Base-by-base conservation (phyloP, 306 rosid genomes). In the Prunus dulcis region DNA sequence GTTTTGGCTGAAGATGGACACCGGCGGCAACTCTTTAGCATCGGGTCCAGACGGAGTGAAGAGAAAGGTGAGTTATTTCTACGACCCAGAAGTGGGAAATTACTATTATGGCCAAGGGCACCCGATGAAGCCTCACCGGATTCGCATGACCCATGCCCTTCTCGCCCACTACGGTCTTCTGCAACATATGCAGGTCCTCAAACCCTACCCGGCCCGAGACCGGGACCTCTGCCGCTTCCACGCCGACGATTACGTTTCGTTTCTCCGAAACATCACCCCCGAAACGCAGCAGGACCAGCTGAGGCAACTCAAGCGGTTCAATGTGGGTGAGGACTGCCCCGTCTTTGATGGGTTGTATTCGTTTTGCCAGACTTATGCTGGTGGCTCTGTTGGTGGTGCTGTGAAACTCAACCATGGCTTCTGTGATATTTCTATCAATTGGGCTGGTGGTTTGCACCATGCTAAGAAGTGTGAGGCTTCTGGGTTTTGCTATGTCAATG, bases 311-410 rank as follows among this genome's bases (percentile, higher is more conserved):
- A 89, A 92, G 86, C 90, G 97, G 51, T 92, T 92, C 84, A 92
- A 92, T 82, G 97, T 92, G 32, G 97, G 97, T 10, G 97, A 91
- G 80, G 97, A 91, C 60, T 91, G 97, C 71, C 97, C 97, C 9
- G 95, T 91, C 34, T 91, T 91, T 78, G 97, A 91, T 85, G 97
- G 97, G 25, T 87, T 91, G 46, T 91, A 89, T 78, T 85, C 91
- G 60, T 91, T 88, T 57, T 91, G 97, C 82, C 97, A 91, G 80
- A 91, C 97, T 64, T 89, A 88, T 78, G 95, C 95, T 13, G 97
- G 97, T 60, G 97, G 97, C 57, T 91, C 97, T n/a, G 97, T 91
- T 81, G 97, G 97, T 73, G 97, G 97, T 66, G 91, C 97, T 19
- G 89, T 91, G 61, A 91, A 91, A 85, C 85, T 91, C 52, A 92